Evolutionary conservation across 2,329 filamentous ascomycete genomes (phyloP), one percentile per base, ranked within the genome.

Genomic region (Penicillium nordicum): DNA sequence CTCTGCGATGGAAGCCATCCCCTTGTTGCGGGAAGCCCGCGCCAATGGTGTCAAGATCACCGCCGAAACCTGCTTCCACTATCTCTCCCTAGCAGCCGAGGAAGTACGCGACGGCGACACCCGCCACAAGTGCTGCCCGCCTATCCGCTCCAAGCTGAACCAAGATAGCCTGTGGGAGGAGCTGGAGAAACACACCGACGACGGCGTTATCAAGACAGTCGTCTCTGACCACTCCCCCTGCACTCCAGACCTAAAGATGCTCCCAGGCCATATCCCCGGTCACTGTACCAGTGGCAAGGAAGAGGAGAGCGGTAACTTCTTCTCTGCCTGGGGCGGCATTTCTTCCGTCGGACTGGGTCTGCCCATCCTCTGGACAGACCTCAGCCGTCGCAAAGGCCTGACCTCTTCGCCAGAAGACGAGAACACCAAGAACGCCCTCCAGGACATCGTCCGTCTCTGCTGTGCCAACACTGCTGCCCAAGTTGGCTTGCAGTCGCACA

Each of bases 191-290:
- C 63, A 77, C 68, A 78, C 80, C 34, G 79, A 80, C 0, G 86
- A 92, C 67, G 90, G 90, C 10, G 90, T 95, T 62, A 92, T 99
- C 73, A 84, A 86, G 69, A 97, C 94, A 0, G 84, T 99, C 30
- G 94, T 99, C 2, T 95, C 89, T 0, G 94, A 97, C 71, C 94
- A 99, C 79, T 96, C 90, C 5, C 94, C 94, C 6, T 97, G 94
- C 79, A 97, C 94, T 4, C 93, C 94, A 0, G 87, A 96, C 70
- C 82, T 99, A 52, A 99, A 99, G 75, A 83, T 96, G 18, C 83
- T 97, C 0, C 92, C 93, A 0, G 74, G 81, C 0, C 83, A 88
- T 63, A 80, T 94, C n/a, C 84, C 80, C 16, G 79, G 80, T 37
- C 73, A 71, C 65, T 68, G 65, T 58, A 70, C 69, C 56, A 57